Evolutionary conservation across 2,329 filamentous ascomycete species (phyloP).

Genomic region (Seiridium cupressi): DNA sequence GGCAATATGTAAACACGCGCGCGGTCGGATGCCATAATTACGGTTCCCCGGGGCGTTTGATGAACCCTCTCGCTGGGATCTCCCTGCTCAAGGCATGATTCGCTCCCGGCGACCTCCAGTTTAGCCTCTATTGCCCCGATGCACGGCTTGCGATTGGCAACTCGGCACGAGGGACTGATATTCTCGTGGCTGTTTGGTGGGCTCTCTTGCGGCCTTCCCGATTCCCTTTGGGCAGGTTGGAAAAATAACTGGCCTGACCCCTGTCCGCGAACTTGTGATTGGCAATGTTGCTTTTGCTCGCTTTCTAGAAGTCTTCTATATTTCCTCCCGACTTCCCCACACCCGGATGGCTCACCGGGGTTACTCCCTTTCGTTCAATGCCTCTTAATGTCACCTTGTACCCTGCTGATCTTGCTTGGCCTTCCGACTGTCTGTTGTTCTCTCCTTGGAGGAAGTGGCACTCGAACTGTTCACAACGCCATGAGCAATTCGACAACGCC

Average conservation of each 20-base stretch:
- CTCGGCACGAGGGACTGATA: not conserved
- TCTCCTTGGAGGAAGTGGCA: too few relatives aligned
- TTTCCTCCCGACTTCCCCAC: not conserved
- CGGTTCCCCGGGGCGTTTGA: not conserved
- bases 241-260: not conserved
- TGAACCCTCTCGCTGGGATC: not conserved
- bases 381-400: not conserved
- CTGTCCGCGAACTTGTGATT: not conserved
- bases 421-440: too few relatives aligned
- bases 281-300: not conserved
- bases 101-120: not conserved
- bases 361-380: not conserved
- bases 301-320: conserved; percentile 1
- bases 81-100: not conserved
- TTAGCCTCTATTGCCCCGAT: not conserved
- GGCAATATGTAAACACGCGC: too few relatives aligned
- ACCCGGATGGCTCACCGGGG: not conserved
- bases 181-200: not conserved
- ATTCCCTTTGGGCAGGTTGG: not conserved
- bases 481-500: not conserved
- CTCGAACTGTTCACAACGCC: not conserved
- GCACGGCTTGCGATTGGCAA: not conserved
- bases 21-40: not conserved
- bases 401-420: too few relatives aligned
- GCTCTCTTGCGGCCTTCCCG: not conserved